Percentiles rank a stretch among this genome's conserved stretches.
These are phyloP conservation scores for Phytopythium oedochilum DNA, from an alignment of 352 stramenopile genomes.

Conservation along the genomic window DNA sequence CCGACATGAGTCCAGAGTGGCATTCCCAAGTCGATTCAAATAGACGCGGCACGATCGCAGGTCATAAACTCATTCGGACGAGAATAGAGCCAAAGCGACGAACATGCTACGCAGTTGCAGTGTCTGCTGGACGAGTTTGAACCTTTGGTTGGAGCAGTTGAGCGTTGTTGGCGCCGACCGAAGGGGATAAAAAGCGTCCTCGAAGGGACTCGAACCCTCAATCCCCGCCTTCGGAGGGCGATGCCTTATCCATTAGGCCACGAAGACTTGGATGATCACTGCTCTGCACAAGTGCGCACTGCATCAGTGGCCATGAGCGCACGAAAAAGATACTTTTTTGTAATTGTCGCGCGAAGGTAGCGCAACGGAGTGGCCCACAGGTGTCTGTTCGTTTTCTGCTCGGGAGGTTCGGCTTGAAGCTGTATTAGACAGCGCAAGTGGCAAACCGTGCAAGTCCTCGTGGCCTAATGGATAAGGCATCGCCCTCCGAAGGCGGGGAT, in stretches of 20 bases:
- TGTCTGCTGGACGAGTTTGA: too few relatives aligned
- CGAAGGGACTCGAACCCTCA: conserved; percentile 68
- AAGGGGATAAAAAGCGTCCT: conserved; percentile 22
- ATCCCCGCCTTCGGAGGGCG: conserved; percentile 66
- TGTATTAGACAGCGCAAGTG: too few relatives aligned
- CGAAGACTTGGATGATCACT: conserved; percentile 18
- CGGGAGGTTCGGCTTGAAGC: not conserved
- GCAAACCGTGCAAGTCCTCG: conserved; percentile 36
- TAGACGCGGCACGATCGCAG: too few relatives aligned
- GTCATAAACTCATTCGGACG: too few relatives aligned
- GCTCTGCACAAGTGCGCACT: not conserved
- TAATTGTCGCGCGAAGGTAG: conserved; percentile 4
- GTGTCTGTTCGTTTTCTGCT: not conserved
- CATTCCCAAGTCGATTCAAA: too few relatives aligned
- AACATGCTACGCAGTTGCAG: too few relatives aligned
- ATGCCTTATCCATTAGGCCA: conserved; percentile 78
- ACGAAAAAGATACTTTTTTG: conserved; percentile 6
- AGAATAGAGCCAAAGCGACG: too few relatives aligned
- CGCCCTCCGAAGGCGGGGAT: conserved; percentile 66
- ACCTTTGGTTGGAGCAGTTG: too few relatives aligned
- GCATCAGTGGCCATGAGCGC: not conserved
- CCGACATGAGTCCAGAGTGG: too few relatives aligned
- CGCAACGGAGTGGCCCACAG: conserved; percentile 1
- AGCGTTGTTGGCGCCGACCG: too few relatives aligned
- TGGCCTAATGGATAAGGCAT: conserved; percentile 78